These are phyloP conservation scores for Saccharomyces hybrid DNA, from an alignment of 1,139 yeast species.

Conservation along the genomic window DNA sequence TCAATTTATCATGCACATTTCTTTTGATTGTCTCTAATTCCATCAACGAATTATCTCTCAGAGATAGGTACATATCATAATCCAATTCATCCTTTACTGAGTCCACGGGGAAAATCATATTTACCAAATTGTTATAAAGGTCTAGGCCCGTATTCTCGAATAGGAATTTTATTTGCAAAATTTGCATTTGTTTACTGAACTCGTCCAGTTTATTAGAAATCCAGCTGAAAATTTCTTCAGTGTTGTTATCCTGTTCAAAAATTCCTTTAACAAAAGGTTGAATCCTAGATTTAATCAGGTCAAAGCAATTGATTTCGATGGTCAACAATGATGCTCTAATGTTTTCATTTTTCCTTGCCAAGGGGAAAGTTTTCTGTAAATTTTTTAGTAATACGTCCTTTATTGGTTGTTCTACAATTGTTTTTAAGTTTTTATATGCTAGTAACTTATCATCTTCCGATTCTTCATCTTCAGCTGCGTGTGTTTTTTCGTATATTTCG, in stretches of 20 bases:
- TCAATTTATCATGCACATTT: slow-evolving; percentile 40
- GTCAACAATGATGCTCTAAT: slow-evolving; percentile 31
- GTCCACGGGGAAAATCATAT: slow-evolving; percentile 62
- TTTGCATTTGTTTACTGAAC: slow-evolving; percentile 24
- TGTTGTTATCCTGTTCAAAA: slow-evolving; percentile 12
- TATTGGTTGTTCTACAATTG: slow-evolving; percentile 21
- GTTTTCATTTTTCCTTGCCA: slow-evolving; percentile 23
- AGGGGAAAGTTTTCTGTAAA: slow-evolving; percentile 23
- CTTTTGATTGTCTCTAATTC: slow-evolving; percentile 38
- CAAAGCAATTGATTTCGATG: slow-evolving; percentile 51
- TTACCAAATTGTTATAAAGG: slow-evolving; percentile 53
- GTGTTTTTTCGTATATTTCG: slow-evolving; percentile 41
- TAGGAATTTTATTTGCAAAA: slow-evolving; percentile 38
- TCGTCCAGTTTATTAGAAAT: slow-evolving; percentile 35
- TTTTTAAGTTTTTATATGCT: slow-evolving; percentile 31
- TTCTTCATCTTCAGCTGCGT: slow-evolving; percentile 13
- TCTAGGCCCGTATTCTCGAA: slow-evolving; percentile 44
- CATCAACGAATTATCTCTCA: slow-evolving; percentile 56
- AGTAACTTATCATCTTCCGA: slow-evolving; percentile 13
- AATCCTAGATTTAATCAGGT: slow-evolving; percentile 49
- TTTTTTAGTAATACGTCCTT: slow-evolving; percentile 15
- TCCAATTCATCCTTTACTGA: slow-evolving; percentile 41
- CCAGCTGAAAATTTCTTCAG: slow-evolving; percentile 32
- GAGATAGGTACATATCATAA: slow-evolving; percentile 50
- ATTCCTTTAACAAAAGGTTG: slow-evolving; percentile 30